Conservation (phyloP, 176 grass and related monocot genomes). For the Eleusine indica region DNA sequence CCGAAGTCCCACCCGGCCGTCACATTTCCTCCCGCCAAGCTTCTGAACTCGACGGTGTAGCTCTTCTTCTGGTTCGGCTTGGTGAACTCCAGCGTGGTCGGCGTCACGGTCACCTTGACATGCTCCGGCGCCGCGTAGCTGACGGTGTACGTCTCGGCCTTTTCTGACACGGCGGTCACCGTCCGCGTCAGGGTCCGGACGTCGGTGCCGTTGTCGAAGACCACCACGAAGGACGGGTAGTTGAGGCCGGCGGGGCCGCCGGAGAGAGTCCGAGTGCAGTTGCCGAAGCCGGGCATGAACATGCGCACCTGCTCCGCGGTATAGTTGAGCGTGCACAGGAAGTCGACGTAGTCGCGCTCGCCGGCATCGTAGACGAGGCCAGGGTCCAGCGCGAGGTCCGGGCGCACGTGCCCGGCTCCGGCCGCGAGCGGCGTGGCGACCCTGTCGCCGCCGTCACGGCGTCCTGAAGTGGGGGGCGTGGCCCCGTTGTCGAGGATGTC, state of each 20-base stretch:
- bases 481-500: too few species aligned
- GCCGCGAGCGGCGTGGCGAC: conserved; percentile 6
- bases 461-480: too few species aligned
- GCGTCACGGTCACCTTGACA: conserved; percentile 19
- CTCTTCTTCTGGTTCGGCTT: neutral
- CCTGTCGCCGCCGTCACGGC: neutral
- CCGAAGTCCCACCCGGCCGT: conserved; percentile 3
- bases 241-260: conserved; percentile 16
- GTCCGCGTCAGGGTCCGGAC: neutral
- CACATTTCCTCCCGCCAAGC: neutral
- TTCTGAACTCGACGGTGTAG: conserved; percentile 14
- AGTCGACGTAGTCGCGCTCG: neutral
- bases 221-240: conserved; percentile 20
- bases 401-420: neutral
- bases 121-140: neutral
- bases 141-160: conserved; percentile 7
- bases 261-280: neutral
- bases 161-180: conserved; percentile 2
- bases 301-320: neutral
- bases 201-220: neutral
- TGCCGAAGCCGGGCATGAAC: neutral
- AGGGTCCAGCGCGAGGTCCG: neutral
- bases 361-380: neutral
- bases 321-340: neutral
- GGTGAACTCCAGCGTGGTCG: conserved; percentile 11